phyloP scores from a whole-genome alignment of 139 green algal genomes.

The Ostreobium quekettii region DNA sequence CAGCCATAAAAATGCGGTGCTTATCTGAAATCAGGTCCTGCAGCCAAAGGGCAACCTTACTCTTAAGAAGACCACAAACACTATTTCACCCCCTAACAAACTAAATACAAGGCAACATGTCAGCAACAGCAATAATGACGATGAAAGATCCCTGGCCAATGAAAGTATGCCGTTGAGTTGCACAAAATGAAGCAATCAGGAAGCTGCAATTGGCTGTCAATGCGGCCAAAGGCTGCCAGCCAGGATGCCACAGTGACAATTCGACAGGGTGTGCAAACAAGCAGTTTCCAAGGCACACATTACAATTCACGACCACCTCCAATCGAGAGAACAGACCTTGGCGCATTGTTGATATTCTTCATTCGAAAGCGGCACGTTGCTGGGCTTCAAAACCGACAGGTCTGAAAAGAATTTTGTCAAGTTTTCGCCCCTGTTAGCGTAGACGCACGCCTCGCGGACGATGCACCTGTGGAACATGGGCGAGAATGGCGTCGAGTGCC shows the following conservation, averaged over 20 bases:
- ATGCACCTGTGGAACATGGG: constrained; percentile 8
- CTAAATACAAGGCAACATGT: too few species aligned
- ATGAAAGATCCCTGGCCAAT: too few species aligned
- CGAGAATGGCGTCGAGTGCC: constrained; percentile 15
- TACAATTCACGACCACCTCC: neutral
- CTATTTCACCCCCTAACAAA: too few species aligned
- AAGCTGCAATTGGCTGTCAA: neutral
- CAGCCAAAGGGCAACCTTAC: too few species aligned
- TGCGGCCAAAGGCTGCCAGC: neutral
- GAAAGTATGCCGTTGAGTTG: too few species aligned
- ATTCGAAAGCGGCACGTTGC: neutral
- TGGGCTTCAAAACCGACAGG: neutral
- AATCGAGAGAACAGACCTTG: too few species aligned
- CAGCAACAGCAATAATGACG: too few species aligned
- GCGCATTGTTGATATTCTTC: constrained; percentile 14
- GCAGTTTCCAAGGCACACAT: neutral
- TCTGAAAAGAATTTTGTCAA: constrained; percentile 3
- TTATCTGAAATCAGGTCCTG: too few species aligned
- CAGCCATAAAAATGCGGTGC: too few species aligned
- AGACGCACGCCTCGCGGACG: neutral
- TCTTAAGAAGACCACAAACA: too few species aligned
- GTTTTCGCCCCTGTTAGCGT: neutral
- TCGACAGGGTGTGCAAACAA: neutral
- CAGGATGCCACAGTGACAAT: too few species aligned
- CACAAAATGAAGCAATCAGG: too few species aligned